Base-by-base conservation (phyloP, 805 yeast genomes). In the Phaffomyces antillensis region DNA sequence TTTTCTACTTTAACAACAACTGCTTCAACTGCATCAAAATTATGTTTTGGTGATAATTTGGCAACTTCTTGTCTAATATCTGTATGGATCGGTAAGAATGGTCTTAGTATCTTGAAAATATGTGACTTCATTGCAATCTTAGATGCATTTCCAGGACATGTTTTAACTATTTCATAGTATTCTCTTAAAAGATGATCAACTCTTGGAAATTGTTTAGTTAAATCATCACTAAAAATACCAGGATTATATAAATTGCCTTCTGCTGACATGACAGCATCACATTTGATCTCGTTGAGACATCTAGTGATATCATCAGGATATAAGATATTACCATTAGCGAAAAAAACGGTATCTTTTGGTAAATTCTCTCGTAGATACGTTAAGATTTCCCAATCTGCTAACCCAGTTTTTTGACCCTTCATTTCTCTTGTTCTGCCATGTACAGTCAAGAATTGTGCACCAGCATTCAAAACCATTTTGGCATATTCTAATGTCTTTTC, bases 231-330 rank as follows among this genome's bases (percentile, higher is more conserved):
- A 61, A 93, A 91, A 1, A 90, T 79, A 7, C 95, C 97, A 0
- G 99, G 99, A 56, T 93, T 93, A 65, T 82, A 86, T 32, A 93
- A 68, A 58, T 89, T 89, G 1, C 96, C 96, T 63, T 93, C 99
- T 1, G 99, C 99, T 36, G 95, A 82, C 99, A 93, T 93, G 16
- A 93, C 93, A 0, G 89, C 96, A 65, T 93, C 97, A 51, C 93
- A 85, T 1, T 66, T 68, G 5, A 87, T 78, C 9, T 68, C 73
- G 2, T 71, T 72, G 37, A 79, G 60, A 61, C 96, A 85, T 49
- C 93, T 72, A 1, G 72, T 71, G 23, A 91, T 69, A 61, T 93
- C 98, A 37, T 82, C 85, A 0, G 95, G 86, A 57, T 93, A 93
- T 39, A 93, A 66, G n/a, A 93, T 77, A 63, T 93, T 93, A 7